Conservation (phyloP, 177 flowering plant genomes). For the Vitis hybrid region DNA sequence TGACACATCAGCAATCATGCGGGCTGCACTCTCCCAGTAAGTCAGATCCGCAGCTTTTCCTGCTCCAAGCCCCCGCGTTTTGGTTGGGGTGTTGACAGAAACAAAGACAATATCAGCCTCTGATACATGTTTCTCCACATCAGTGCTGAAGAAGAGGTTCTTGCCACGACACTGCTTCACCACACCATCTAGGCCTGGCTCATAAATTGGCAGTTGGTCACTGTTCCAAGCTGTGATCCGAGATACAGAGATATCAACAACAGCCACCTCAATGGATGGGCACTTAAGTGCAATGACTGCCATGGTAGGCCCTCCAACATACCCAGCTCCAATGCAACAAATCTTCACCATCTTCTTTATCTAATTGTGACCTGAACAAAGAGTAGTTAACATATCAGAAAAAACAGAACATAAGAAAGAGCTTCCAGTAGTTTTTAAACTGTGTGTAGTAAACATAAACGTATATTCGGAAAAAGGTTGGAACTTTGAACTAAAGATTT, state of each 20-base stretch:
- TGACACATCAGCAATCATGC: conserved; percentile 77
- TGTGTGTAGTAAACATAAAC: neutral
- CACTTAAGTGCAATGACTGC: conserved; percentile 75
- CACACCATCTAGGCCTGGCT: conserved; percentile 69
- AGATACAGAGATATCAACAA: conserved; percentile 61
- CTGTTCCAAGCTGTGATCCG: conserved; percentile 73
- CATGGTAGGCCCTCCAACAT: conserved; percentile 80
- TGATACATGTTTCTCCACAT: conserved; percentile 64
- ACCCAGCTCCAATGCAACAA: conserved; percentile 83
- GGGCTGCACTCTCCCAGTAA: conserved; percentile 81
- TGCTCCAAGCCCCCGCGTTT: conserved; percentile 70
- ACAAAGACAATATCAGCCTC: conserved; percentile 76
- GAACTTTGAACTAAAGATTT: too few relatives aligned
- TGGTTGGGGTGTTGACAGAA: conserved; percentile 73
- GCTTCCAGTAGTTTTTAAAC: neutral
- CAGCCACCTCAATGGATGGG: conserved; percentile 67
- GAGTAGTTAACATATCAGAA: neutral
- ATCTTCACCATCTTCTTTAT: conserved; percentile 64
- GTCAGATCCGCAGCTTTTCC: conserved; percentile 80
- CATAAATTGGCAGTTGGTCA: conserved; percentile 69
- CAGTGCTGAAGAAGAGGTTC: conserved; percentile 76
- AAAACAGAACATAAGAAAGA: neutral
- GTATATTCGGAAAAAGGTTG: too few relatives aligned
- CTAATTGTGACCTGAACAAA: conserved; percentile 9
- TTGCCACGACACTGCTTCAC: conserved; percentile 71